Evolutionary conservation across 306 rosid species (phyloP), one percentile per base, ranked within the genome.

Genomic region (Ormosia emarginata): DNA sequence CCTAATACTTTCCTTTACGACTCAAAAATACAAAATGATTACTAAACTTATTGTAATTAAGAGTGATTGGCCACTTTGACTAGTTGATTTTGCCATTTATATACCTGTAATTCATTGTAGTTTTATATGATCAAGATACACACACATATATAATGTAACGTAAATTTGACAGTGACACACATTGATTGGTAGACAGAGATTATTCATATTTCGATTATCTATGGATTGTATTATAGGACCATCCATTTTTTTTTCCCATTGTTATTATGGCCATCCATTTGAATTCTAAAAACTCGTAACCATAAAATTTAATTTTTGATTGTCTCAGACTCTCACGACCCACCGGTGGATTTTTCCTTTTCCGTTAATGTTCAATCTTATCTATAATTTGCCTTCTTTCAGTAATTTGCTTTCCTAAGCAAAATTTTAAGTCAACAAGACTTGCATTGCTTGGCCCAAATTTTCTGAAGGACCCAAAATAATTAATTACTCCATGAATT

Each of bases 151-250:
- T 41, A 43, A 57, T 55, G 32, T 57, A 66, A 69, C 67, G 53
- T 66, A 9, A 82, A 77, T 73, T 64, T 75, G 87, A 66, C 65
- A 65, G 12, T 79, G 77, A 78, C 77, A 64, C 78, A 83, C 63
- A 80, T 77, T 83, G 78, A 80, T 80, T 71, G 46, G 53, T 72
- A 77, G 81, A 83, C 81, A 71, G 47, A 59, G 90, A 80, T 87
- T 77, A 80, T 44, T 75, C 85, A 71, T 49, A 71, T 49, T 55
- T 78, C 49, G 71, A 74, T 74, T 33, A 71, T 72, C 67, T 64
- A 36, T 47, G 65, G 69, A 15, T 15, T 49, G 74, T n/a, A 77
- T 77, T 71, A 61, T 70, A 71, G 41, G 79, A 62, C 74, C 73
- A 80, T 59, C 57, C 55, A 41, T 41, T 71, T 78, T 61, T 75